These are phyloP conservation scores for Desmodesmus armatus DNA, from an alignment of 139 green algal species.

Conservation along the genomic window DNA sequence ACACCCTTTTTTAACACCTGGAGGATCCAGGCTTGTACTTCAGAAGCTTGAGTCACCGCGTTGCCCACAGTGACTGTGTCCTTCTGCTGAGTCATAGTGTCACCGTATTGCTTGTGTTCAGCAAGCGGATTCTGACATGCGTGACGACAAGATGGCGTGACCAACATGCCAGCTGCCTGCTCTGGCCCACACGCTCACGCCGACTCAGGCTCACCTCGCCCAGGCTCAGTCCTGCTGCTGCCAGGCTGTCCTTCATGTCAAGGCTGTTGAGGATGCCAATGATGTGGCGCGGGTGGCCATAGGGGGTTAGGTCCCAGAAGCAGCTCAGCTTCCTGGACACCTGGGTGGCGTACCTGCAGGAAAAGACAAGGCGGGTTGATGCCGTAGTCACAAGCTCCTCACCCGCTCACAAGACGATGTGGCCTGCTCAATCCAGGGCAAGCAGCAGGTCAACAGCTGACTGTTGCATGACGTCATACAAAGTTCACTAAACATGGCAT, in stretches of 20 bases:
- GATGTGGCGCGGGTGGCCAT: constrained; percentile 13
- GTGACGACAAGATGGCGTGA: no score
- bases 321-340: constrained; percentile 46
- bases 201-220: no score
- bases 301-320: constrained; percentile 37
- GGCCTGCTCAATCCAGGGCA: neutral
- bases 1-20: no score
- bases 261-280: constrained; percentile 33
- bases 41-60: no score
- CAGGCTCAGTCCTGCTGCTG: neutral
- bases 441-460: neutral
- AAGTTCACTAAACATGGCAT: neutral
- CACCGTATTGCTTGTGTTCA: no score
- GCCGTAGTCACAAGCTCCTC: neutral
- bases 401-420: neutral
- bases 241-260: constrained; percentile 30
- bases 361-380: neutral
- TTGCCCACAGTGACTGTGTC: no score
- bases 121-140: no score
- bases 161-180: no score
- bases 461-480: neutral
- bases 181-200: no score
- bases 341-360: constrained; percentile 24
- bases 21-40: no score
- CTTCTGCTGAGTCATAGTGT: no score